phyloP scores from a whole-genome alignment of 2,329 filamentous ascomycete species.

The Ploettnerulaceae sp. region DNA sequence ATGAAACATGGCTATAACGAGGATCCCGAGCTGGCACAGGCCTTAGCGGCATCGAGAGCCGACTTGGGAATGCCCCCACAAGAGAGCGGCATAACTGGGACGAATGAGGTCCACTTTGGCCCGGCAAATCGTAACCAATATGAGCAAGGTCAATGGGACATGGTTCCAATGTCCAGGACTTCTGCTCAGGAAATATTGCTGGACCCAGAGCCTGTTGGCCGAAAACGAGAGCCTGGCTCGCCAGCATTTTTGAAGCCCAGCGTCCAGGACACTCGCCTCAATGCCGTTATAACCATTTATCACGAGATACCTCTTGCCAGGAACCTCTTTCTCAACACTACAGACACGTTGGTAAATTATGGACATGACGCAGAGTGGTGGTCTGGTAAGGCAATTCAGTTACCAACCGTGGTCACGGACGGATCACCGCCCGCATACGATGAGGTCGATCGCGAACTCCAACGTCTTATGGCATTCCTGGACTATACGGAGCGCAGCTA shows the following conservation, averaged over 20 bases:
- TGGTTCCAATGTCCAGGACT: conserved; percentile 43
- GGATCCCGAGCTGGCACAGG: conserved; percentile 52
- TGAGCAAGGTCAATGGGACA: conserved; percentile 52
- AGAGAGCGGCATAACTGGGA: conserved; percentile 45
- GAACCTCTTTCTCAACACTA: conserved; percentile 48
- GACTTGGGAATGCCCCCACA: conserved; percentile 46
- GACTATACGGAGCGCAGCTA: conserved; percentile 57
- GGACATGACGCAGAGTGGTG: conserved; percentile 57
- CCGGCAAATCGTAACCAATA: conserved; percentile 54
- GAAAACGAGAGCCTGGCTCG: conserved; percentile 40
- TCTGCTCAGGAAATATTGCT: conserved; percentile 30
- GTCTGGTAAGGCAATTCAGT: conserved; percentile 48
- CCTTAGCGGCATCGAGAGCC: conserved; percentile 50
- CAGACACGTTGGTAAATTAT: conserved; percentile 43
- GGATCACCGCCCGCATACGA: conserved; percentile 15
- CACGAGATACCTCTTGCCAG: conserved; percentile 55
- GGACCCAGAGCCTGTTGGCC: conserved; percentile 37
- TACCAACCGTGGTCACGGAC: conserved; percentile 12
- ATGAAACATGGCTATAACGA: conserved; percentile 28
- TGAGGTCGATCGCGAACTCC: conserved; percentile 44
- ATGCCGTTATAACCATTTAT: conserved; percentile 52
- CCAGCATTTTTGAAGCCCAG: conserved; percentile 52
- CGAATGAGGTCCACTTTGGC: conserved; percentile 48
- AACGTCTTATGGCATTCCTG: conserved; percentile 59
- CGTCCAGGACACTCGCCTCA: conserved; percentile 37